Evolutionary conservation across 2,329 filamentous ascomycete species (phyloP), one percentile per base, ranked within the genome.

Genomic region (Fusarium brevicatenulatum): DNA sequence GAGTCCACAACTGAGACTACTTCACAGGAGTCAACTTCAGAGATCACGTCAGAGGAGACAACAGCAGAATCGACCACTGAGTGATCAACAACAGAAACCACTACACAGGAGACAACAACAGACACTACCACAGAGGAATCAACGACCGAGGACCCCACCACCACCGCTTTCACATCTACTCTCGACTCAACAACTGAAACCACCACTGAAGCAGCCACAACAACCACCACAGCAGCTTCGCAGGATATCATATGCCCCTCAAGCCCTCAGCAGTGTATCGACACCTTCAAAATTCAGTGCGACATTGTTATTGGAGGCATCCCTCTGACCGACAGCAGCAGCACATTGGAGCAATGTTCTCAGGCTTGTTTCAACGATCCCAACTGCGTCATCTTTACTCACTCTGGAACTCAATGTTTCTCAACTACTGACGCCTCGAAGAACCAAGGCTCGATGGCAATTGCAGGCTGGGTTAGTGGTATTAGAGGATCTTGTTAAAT

Each of bases 351-450:
- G 4, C 1, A 49, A 12, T 49, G 46, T 32, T 10, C 46, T 9
- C 28, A 49, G 10, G 28, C 7, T 3, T 49, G 46, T 12, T 9
- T 49, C 7, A 32, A n/a, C 10, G 5, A 9, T n/a, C 28, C 46
- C 0, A 4, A 7, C 28, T 49, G 46, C 10, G 28, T 32, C 10
- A 18, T 49, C 7, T 49, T 32, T 18, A 49, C 21, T 32, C 46
- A 32, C 7, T 18, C 46, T 32, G 28, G 46, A 32, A n/a, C 7
- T 5, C 28, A 32, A 49, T 32, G 28, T 18, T 49, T 18, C 21
- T 6, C 19, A n/a, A 32, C 46, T 7, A 6, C 7, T 0, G 5
- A 32, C 7, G 0, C 46, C 28, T 7, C 28, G 1, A 5, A 32
- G 10, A 49, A 49, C 2, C 0, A 1, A 32, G 46, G 46, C 28